Evolutionary conservation across 2,329 filamentous ascomycete species (phyloP).

Genomic region (Pseudocercospora fuligena): DNA sequence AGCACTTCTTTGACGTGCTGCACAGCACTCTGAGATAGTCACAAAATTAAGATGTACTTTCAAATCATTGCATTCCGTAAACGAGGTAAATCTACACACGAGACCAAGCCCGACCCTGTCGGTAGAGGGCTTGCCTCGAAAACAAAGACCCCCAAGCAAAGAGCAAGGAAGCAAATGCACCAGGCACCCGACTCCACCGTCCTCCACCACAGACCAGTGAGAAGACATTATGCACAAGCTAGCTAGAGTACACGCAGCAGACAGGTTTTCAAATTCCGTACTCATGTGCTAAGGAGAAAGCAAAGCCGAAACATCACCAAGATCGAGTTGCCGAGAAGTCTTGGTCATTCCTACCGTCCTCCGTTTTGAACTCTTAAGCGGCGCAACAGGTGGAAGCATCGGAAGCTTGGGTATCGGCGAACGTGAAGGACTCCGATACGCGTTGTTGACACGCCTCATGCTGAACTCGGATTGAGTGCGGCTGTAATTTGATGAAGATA

Average conservation of each 20-base stretch:
- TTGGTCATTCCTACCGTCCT: conserved; percentile 1
- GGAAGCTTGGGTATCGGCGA: background rate
- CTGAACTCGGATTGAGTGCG: background rate
- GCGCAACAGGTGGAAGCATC: background rate
- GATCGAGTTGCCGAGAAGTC: background rate
- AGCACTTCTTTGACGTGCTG: background rate
- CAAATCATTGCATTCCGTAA: conserved; percentile 9
- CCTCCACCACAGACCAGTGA: conserved; percentile 8
- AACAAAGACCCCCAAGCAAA: conserved; percentile 9
- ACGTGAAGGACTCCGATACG: background rate
- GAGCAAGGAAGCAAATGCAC: conserved; percentile 13
- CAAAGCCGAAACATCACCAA: conserved; percentile 3
- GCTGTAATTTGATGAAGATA: conserved; percentile 2
- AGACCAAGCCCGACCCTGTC: background rate
- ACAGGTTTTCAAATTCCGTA: background rate
- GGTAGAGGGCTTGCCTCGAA: conserved; percentile 8
- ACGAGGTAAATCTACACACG: conserved; percentile 5
- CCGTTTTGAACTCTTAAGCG: background rate
- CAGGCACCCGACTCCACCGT: conserved; percentile 9
- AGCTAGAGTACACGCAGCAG: conserved; percentile 13
- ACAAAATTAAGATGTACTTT: background rate
- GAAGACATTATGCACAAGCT: conserved; percentile 19
- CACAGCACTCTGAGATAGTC: background rate
- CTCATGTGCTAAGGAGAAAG: conserved; percentile 12
- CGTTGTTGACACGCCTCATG: conserved; percentile 13